phyloP scores from a whole-genome alignment of 23 red algal species.

The Gracilariopsis chorda region DNA sequence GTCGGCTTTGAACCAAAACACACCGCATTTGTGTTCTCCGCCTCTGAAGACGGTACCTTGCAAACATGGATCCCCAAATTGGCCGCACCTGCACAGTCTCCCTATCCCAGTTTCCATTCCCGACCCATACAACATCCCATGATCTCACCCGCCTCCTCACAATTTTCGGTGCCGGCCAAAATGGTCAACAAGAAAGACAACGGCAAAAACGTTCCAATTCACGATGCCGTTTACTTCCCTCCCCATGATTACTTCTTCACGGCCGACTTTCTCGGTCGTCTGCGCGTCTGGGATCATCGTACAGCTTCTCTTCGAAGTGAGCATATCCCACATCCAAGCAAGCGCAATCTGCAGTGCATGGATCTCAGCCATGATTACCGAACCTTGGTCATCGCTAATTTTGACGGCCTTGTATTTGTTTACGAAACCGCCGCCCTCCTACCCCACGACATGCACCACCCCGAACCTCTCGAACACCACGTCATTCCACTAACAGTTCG shows the following conservation, averaged over 20 bases:
- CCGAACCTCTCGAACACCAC: neutral
- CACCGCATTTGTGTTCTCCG: conserved; percentile 54
- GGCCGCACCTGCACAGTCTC: neutral
- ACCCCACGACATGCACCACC: neutral
- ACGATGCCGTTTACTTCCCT: conserved; percentile 44
- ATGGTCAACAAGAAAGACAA: conserved; percentile 4
- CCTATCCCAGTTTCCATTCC: neutral
- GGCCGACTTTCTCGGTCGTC: conserved; percentile 41
- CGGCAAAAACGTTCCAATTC: conserved; percentile 30
- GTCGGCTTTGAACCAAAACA: conserved; percentile 58
- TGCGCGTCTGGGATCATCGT: conserved; percentile 39
- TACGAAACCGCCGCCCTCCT: neutral
- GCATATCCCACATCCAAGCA: conserved; percentile 25
- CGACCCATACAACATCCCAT: neutral
- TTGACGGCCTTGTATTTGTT: conserved; percentile 50
- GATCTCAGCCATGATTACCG: conserved; percentile 18
- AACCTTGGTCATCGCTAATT: conserved; percentile 54
- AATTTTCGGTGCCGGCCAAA: conserved; percentile 4
- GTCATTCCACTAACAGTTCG: conserved; percentile 30
- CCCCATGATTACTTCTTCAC: conserved; percentile 49
- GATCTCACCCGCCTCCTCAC: neutral
- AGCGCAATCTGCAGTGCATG: conserved; percentile 36
- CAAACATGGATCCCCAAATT: conserved; percentile 45
- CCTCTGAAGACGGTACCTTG: conserved; percentile 60
- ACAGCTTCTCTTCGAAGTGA: neutral